Percentiles rank a stretch among this genome's conserved stretches.
These are phyloP conservation scores for Penicillium maclennaniae DNA, from an alignment of 495 filamentous ascomycete species.

Conservation along the genomic window DNA sequence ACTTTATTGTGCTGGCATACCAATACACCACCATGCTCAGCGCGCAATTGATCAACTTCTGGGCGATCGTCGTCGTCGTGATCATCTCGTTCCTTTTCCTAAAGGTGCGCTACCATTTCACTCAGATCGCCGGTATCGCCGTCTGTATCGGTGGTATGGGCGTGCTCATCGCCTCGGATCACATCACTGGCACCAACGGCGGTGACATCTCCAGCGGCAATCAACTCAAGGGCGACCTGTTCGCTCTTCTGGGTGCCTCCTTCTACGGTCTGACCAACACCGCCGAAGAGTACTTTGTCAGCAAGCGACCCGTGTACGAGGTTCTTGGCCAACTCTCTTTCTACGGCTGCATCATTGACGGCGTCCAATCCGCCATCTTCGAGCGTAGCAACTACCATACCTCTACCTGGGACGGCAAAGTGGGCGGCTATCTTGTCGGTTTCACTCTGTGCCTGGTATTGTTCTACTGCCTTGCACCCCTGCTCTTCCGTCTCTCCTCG, in stretches of 20 bases:
- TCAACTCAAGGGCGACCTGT: conserved; percentile 87
- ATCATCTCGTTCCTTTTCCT: conserved; percentile 77
- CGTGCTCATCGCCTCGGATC: conserved; percentile 80
- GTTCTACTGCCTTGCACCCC: conserved; percentile 84
- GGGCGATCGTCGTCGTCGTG: conserved; percentile 94
- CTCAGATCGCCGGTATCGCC: conserved; percentile 81
- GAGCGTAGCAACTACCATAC: conserved; percentile 66
- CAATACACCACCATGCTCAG: conserved; percentile 86
- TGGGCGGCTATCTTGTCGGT: conserved; percentile 77
- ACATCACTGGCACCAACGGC: conserved; percentile 67
- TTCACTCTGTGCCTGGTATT: conserved; percentile 78
- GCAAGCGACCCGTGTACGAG: conserved; percentile 82
- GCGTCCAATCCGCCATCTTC: conserved; percentile 84
- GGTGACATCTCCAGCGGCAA: conserved; percentile 53
- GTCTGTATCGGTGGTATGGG: conserved; percentile 93
- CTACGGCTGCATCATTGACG: conserved; percentile 88
- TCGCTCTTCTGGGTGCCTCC: conserved; percentile 80
- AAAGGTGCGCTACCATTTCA: conserved; percentile 78
- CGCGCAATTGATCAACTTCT: conserved; percentile 96
- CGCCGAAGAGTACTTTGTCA: conserved; percentile 89
- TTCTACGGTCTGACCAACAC: conserved; percentile 91
- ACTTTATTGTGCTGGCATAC: conserved; percentile 94
- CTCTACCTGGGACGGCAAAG: conserved; percentile 62
- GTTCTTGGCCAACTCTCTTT: conserved; percentile 88
- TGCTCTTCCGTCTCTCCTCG: conserved; percentile 80